A percentile compares a stretch with the other conserved stretches of the same genome.
phyloP scores from a whole-genome alignment of 2,329 filamentous ascomycete genomes.

The Teratosphaeria pseudoeucalypti region DNA sequence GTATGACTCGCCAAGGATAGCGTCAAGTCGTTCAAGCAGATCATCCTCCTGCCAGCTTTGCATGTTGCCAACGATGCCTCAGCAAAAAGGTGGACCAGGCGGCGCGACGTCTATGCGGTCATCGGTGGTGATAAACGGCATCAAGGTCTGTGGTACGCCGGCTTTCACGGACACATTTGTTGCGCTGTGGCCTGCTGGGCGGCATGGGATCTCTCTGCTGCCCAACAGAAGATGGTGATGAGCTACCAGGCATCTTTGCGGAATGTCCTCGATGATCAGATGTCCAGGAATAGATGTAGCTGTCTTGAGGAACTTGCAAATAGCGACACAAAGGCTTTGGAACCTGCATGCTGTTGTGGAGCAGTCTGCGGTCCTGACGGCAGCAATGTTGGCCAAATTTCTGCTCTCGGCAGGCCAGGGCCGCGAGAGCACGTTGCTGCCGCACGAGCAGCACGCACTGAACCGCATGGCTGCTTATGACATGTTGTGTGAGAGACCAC shows the following conservation, averaged over 20 bases:
- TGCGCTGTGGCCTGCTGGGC: not conserved
- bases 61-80: not conserved
- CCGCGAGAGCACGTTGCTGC: not conserved
- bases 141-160: not conserved
- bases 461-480: not conserved
- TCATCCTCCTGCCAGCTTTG: not conserved
- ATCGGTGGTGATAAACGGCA: not conserved
- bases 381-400: not conserved
- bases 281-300: not conserved
- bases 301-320: not conserved
- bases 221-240: not conserved
- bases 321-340: not conserved
- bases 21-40: not conserved
- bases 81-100: not conserved
- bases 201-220: not conserved
- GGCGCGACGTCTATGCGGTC: not conserved
- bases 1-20: not conserved
- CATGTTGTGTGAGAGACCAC: not conserved
- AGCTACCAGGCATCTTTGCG: not conserved
- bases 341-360: not conserved
- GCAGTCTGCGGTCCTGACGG: not conserved
- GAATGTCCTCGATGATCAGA: not conserved
- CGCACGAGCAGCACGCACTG: not conserved
- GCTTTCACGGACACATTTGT: not conserved
- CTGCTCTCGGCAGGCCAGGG: not conserved